phyloP scores from a whole-genome alignment of 495 filamentous ascomycete species.

The Aspergillus baeticus region DNA sequence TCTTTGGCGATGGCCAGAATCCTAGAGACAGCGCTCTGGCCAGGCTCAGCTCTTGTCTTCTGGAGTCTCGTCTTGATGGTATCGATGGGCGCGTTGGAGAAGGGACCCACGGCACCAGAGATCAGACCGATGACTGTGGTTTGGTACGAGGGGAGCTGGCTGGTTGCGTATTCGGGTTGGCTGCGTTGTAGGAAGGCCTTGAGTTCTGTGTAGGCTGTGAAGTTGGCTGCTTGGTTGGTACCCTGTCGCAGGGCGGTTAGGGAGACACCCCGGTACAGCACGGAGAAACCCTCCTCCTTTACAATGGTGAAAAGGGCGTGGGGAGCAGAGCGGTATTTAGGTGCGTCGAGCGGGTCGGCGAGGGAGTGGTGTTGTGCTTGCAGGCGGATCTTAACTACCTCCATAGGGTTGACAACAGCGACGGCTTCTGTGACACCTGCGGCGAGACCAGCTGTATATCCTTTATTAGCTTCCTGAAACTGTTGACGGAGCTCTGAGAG shows the following conservation, averaged over 20 bases:
- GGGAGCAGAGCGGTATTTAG: constrained; percentile 96
- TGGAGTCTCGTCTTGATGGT: constrained; percentile 98
- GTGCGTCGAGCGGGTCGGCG: constrained; percentile 85
- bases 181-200: constrained; percentile 69
- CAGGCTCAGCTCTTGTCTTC: constrained; percentile 78
- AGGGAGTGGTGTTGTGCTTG: constrained; percentile 96
- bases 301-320: constrained; percentile 93
- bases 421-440: constrained; percentile 97
- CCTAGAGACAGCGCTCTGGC: constrained; percentile 72
- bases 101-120: constrained; percentile 89
- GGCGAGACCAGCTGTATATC: constrained; percentile 68
- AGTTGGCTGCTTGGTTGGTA: constrained; percentile 97
- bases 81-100: constrained; percentile 97
- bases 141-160: constrained; percentile 78
- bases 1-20: constrained; percentile 78
- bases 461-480: background rate
- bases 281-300: constrained; percentile 82
- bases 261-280: constrained; percentile 88
- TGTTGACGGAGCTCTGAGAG: background rate
- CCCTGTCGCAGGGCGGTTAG: constrained; percentile 93
- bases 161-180: constrained; percentile 60
- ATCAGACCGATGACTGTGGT: constrained; percentile 89
- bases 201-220: constrained; percentile 95
- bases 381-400: constrained; percentile 96
- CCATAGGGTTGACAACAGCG: constrained; percentile 95